Evolutionary conservation across 352 stramenopile genomes (phyloP), one percentile per base, ranked within the genome.

Genomic region (Sclerospora graminicola): DNA sequence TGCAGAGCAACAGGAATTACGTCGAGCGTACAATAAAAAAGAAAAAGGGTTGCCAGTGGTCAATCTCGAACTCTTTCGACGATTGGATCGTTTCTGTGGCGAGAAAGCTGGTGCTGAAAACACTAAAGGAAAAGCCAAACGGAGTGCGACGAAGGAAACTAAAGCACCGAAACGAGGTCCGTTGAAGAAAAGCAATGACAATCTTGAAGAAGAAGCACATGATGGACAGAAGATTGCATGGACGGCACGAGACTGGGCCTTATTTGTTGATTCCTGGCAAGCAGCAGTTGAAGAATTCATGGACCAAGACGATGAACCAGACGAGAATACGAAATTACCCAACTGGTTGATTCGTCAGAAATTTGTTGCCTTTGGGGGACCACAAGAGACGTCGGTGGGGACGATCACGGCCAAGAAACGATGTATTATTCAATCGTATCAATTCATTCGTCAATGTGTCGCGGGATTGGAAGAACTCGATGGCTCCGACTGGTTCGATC

Each of bases 331-430:
- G 1, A 72, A 69, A 35, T 41, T 72, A 16, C 62, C 62, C 10
- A 72, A 66, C 14, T 72, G 62, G 62, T 42, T 69, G 11, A 61
- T 72, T 26, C 58, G 51, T 19, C 62, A 72, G 41, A 60, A 57
- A 41, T 72, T 65, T 26, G 46, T 69, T 4, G 45, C 20, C 0
- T 18, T 57, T 1, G 62, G 62, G 13, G 62, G 62, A 14, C 51
- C 48, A 0, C 11, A 29, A 11, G 58, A 72, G 21, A 61, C 53
- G 33, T 57, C 48, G 2, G 58, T 72, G 9, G 62, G 53, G 5
- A 63, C 48, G 4, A 66, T 69, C 24, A 66, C 58, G 14, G 51
- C 51, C 27, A 69, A 63, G 55, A 72, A 63, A 41, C 43, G 58
- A 16, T 60, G 50, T 27, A 41, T 71, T 2, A 56, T 71, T 10